Evolutionary conservation across 208 protist genomes (phyloP).

Genomic region (Trypanosoma boissoni): DNA sequence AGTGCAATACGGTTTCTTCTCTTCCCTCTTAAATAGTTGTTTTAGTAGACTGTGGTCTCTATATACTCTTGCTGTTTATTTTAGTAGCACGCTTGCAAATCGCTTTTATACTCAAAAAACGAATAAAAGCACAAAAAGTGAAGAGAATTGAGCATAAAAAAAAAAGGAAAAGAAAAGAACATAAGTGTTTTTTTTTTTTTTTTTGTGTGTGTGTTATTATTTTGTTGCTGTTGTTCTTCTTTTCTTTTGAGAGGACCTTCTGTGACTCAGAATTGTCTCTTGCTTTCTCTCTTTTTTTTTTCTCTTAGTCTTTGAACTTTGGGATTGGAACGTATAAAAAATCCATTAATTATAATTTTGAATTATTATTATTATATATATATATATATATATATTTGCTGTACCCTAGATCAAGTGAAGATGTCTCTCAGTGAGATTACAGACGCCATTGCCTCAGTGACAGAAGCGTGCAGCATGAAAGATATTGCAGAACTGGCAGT

Average conservation of each 20-base stretch:
- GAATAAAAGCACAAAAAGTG: neutral
- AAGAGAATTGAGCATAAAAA: neutral
- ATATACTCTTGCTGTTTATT: too few relatives aligned
- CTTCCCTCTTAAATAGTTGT: too few relatives aligned
- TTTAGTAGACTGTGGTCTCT: too few relatives aligned
- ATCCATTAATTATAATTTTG: neutral
- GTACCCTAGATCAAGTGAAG: conserved; percentile 11
- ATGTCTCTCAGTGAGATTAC: conserved; percentile 68
- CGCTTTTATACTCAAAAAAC: neutral
- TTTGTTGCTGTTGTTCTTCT: conserved; percentile 16
- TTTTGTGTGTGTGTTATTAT: conserved; percentile 5
- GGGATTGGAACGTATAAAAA: too few relatives aligned
- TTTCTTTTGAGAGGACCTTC: conserved; percentile 11
- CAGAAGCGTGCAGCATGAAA: conserved; percentile 43
- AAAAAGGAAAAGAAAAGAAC: conserved; percentile 15
- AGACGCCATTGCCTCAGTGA: conserved; percentile 67
- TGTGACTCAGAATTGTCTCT: too few relatives aligned
- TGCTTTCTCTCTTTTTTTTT: too few relatives aligned
- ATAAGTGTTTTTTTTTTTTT: conserved; percentile 13
- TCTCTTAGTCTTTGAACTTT: too few relatives aligned
- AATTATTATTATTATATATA: neutral
- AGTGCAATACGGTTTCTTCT: too few relatives aligned
- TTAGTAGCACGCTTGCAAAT: too few relatives aligned
- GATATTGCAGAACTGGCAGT: conserved; percentile 45
- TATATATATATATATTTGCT: neutral